Evolutionary conservation across 73 alveolate genomes (phyloP), one percentile per base, ranked within the genome.

Genomic region (Blepharisma japonicum): DNA sequence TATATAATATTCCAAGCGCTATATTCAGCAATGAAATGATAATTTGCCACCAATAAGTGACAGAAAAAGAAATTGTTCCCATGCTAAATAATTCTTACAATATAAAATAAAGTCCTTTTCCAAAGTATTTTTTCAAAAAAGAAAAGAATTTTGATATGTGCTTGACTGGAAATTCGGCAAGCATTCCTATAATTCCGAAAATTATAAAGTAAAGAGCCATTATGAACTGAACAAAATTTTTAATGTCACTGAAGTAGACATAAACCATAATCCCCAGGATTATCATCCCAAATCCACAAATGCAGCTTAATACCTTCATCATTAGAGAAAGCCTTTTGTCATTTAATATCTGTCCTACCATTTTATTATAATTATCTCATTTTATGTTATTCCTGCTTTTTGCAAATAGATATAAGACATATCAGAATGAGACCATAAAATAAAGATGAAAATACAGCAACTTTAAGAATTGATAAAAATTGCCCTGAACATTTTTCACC

Each of bases 31-130:
- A 14, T 2, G 46, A 61, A 25, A 61, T 61, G 0, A 61, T n/a
- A 5, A 61, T 61, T 39, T 25, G 14, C 74, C 74, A 61, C 74
- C 74, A 61, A 14, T 14, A n/a, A 8, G 74, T 14, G 47, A 61
- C 39, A 1, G 38, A 14, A n/a, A 61, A 14, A 25, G 74, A 20
- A 25, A 61, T 61, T 14, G 74, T 61, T 18, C 49, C 74, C 38
- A 61, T 61, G 74, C 74, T 61, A 25, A n/a, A 14, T 61, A 25
- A 5, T 2, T 9, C 39, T 61, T 61, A 61, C 74, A 61, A 61
- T 18, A 61, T 61, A 39, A 61, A 61, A 25, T 61, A 61, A 20
- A 61, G 74, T 18, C 74, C 74, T 61, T 61, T 61, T 14, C 74
- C 74, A 9, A 61, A 25, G 47, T 20, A 61, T 5, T n/a, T 20